These are phyloP conservation scores for Stephanocyclus meneghinianus DNA, from an alignment of 352 stramenopile genomes.

Conservation along the genomic window DNA sequence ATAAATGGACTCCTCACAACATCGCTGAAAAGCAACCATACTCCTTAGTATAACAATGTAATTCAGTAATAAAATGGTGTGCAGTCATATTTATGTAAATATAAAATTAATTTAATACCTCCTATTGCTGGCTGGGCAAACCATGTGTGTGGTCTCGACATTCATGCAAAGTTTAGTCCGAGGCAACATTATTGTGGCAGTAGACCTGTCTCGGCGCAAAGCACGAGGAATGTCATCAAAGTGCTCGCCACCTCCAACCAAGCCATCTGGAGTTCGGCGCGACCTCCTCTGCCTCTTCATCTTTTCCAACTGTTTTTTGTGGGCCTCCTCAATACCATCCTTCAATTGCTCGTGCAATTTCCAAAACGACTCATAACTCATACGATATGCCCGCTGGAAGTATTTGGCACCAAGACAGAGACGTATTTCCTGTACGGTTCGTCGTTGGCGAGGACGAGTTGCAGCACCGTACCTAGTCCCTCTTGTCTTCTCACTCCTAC, in stretches of 20 bases:
- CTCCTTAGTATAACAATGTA: not conserved
- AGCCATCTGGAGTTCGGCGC: not conserved
- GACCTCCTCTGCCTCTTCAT: not conserved
- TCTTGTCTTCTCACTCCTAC: not conserved
- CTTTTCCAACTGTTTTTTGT: not conserved
- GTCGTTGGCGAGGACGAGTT: not conserved
- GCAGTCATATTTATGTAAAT: no score
- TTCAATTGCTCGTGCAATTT: constrained; percentile 3
- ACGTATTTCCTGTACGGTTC: not conserved
- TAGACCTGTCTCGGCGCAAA: no score
- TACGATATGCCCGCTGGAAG: constrained; percentile 18
- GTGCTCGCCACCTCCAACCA: no score
- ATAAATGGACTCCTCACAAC: not conserved
- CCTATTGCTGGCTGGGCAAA: no score
- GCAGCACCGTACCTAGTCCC: not conserved
- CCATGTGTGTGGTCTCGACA: no score
- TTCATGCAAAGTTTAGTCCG: no score
- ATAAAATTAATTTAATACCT: no score
- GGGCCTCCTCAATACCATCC: not conserved
- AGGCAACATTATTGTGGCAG: no score
- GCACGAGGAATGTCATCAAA: not conserved
- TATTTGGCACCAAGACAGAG: constrained; percentile 12
- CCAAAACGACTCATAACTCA: constrained; percentile 14
- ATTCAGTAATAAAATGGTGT: no score
- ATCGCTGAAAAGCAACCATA: not conserved